phyloP scores from a whole-genome alignment of 306 rosid species.

The Fragaria ananassa region DNA sequence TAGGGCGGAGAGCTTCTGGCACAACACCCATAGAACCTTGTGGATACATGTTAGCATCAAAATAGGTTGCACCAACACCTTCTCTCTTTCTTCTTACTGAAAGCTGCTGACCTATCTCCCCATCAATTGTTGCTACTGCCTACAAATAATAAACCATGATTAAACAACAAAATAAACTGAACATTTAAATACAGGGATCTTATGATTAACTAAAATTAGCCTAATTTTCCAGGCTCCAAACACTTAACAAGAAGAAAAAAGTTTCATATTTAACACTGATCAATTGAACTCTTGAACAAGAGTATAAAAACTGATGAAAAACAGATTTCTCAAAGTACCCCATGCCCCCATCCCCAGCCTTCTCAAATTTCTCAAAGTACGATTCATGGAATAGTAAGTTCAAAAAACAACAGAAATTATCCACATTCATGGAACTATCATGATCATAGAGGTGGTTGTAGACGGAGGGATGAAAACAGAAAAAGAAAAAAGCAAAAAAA shows the following conservation, averaged over 20 bases:
- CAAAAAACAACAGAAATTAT: too few species aligned
- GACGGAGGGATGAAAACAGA: too few species aligned
- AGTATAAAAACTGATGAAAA: neutral
- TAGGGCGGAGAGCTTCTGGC: constrained; percentile 95
- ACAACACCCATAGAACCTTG: constrained; percentile 90
- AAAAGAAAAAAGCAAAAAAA: too few species aligned
- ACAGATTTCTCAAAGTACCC: too few species aligned
- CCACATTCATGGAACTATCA: too few species aligned
- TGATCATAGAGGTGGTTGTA: too few species aligned
- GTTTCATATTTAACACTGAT: neutral
- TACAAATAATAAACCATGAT: constrained; percentile 18
- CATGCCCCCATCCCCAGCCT: too few species aligned
- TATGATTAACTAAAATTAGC: neutral
- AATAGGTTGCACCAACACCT: constrained; percentile 71
- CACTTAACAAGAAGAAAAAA: neutral
- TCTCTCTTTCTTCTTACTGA: constrained; percentile 87
- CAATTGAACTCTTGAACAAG: neutral
- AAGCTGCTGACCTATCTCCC: constrained; percentile 83
- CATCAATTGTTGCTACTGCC: constrained; percentile 85
- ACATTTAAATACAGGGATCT: neutral
- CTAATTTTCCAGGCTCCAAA: neutral
- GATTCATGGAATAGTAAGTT: too few species aligned
- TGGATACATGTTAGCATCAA: constrained; percentile 67
- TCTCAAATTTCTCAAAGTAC: too few species aligned
- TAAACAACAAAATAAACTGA: neutral